Base-by-base conservation (phyloP, 202 grass and related monocot species). In the Panicum hallii region DNA sequence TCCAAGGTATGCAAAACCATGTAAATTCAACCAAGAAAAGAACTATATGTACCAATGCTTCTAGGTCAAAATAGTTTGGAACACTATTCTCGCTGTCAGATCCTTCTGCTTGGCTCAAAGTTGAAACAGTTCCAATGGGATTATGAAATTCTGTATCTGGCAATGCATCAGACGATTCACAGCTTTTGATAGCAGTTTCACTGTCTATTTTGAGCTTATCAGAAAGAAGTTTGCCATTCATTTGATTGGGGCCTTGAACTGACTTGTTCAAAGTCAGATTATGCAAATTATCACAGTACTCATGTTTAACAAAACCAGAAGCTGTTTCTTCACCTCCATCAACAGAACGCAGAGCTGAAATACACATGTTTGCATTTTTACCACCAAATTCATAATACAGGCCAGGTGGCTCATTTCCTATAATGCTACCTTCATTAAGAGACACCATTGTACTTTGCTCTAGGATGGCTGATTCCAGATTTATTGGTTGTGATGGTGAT, bases 61-160 rank as follows among this genome's bases (percentile, higher is more conserved):
- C 95, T 81, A 93, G 76, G 47, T 98, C 92, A 70, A 88, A 91
- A 83, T 87, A 93, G 79, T 80, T 90, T 58, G 92, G 92, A 67
- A 93, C 82, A 83, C 79, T 79, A 72, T 71, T 78, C 69, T 93
- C 92, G 80, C 60, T 87, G 28, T 93, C 95, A 88, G 88, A 94
- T 68, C 71, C 67, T 71, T 88, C 79, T 72, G 79, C 90, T 75
- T 90, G 79, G 71, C 81, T 80, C 34, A 74, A 90, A 93, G 80
- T 74, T 28, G 81, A 84, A 23, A 77, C 63, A 46, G 49, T 72
- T 86, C 72, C 47, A 69, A 85, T 32, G 17, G 84, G 65, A 68
- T 84, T 80, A 78, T 45, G 61, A 91, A 79, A 70, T 65, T 81
- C 90, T 58, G 78, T 85, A 81, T 79, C 56, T 65, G 70, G 71